Evolutionary conservation across 495 filamentous ascomycete genomes (phyloP).

Genomic region (Monascus purpureus): DNA sequence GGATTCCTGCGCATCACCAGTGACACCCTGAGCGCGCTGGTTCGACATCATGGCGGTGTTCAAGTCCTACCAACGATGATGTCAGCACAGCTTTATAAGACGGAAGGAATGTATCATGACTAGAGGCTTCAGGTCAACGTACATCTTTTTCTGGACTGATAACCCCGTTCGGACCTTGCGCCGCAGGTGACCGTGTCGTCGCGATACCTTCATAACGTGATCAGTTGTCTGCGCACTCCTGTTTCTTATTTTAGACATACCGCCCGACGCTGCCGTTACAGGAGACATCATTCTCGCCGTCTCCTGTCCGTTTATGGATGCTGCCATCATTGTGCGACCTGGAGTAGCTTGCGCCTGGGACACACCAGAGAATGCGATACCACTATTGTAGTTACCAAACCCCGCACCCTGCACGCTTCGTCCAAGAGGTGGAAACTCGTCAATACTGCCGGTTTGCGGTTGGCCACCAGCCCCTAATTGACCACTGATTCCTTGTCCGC

Average conservation of each 20-base stretch:
- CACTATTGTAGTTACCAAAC: slow-evolving; percentile 42
- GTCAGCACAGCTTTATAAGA: not conserved
- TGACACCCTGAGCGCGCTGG: slow-evolving; percentile 22
- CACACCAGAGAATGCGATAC: slow-evolving; percentile 26
- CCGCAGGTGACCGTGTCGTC: slow-evolving; percentile 28
- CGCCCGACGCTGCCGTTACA: slow-evolving; percentile 6
- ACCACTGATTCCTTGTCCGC: slow-evolving; percentile 45
- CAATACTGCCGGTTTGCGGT: slow-evolving; percentile 52
- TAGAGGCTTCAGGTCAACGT: slow-evolving; percentile 1
- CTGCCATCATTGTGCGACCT: slow-evolving; percentile 14
- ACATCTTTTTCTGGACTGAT: slow-evolving; percentile 32
- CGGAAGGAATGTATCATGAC: not conserved
- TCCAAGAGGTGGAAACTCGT: slow-evolving; percentile 76
- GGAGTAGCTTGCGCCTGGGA: slow-evolving; percentile 14
- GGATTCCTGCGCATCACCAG: slow-evolving; percentile 23
- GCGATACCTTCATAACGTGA: slow-evolving; percentile 16
- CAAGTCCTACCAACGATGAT: slow-evolving; percentile 11
- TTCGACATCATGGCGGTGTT: slow-evolving; percentile 20
- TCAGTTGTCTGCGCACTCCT: not conserved
- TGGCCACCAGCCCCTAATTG: slow-evolving; percentile 41
- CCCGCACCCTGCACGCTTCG: slow-evolving; percentile 50
- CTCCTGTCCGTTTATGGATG: slow-evolving; percentile 19
- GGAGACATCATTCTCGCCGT: slow-evolving; percentile 18
- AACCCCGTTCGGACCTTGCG: slow-evolving; percentile 25
- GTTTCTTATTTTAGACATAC: slow-evolving; percentile 3